A percentile compares a stretch with the other conserved stretches of the same genome.
These are phyloP conservation scores for Jamesozyma gamospora DNA, from an alignment of 805 yeast genomes.

Conservation along the genomic window DNA sequence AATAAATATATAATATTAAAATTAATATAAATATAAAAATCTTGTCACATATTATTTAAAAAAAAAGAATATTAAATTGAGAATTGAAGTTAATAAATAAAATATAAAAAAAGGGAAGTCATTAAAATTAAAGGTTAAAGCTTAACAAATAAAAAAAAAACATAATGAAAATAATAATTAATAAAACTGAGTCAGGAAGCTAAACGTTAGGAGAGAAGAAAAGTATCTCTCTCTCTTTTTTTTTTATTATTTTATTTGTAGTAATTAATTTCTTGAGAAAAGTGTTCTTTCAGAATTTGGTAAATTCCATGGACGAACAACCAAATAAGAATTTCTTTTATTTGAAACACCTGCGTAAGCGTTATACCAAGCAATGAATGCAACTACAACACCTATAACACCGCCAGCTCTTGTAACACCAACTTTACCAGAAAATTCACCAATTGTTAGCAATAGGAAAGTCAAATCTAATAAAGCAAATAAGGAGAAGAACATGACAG, in stretches of 20 bases:
- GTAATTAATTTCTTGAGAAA: neutral
- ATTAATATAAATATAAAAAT: too few species aligned
- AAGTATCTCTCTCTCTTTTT: neutral
- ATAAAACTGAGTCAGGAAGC: neutral
- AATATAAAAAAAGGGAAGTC: too few species aligned
- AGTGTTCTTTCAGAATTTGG: constrained; percentile 21
- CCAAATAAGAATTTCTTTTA: constrained; percentile 43
- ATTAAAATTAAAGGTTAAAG: too few species aligned
- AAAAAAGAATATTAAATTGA: too few species aligned
- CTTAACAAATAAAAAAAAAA: neutral
- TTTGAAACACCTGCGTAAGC: constrained; percentile 64
- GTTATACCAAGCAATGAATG: constrained; percentile 58
- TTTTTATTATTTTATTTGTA: neutral
- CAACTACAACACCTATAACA: constrained; percentile 49
- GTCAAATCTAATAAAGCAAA: constrained; percentile 46
- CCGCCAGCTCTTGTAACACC: constrained; percentile 50
- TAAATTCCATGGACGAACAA: constrained; percentile 22
- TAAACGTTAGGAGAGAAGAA: neutral
- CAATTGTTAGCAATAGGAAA: constrained; percentile 44
- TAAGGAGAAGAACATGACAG: constrained; percentile 50
- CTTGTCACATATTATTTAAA: too few species aligned
- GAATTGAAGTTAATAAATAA: too few species aligned
- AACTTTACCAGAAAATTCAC: constrained; percentile 37
- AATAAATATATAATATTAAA: neutral
- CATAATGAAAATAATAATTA: neutral